Evolutionary conservation across 345 rosid genomes (phyloP).

Genomic region (Eucalyptus marginata): DNA sequence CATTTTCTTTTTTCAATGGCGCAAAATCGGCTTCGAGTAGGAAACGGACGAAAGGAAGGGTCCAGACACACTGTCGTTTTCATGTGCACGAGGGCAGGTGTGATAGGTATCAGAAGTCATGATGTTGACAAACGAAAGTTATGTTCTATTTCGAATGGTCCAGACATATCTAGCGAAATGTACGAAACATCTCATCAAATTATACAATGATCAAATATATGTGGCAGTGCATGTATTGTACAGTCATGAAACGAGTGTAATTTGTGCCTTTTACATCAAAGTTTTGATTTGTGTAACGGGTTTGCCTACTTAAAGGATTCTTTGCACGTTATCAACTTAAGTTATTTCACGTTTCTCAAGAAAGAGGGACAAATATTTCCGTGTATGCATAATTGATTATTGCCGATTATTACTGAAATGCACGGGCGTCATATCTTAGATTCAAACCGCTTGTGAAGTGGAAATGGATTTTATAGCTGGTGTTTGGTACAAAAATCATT

Average conservation of each 20-base stretch:
- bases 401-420: not conserved
- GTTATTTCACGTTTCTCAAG: not conserved
- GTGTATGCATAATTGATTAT: not conserved
- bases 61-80: not conserved
- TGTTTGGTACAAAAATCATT: not conserved
- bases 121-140: not conserved
- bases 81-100: not conserved
- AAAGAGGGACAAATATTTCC: not conserved
- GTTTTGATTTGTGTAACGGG: not conserved
- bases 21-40: not conserved
- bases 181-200: not conserved
- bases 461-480: not conserved
- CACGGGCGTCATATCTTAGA: not conserved
- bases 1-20: too few relatives aligned
- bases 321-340: not conserved
- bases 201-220: not conserved
- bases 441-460: not conserved
- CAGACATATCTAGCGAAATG: not conserved
- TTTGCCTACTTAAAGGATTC: not conserved
- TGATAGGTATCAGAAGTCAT: not conserved
- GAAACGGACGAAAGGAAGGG: not conserved
- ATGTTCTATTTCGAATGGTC: not conserved
- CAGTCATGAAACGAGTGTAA: not conserved
- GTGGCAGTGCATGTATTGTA: not conserved
- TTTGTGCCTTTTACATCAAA: not conserved